Conservation (phyloP, 768 basidiomycete genomes). For the Boletus tylopilopsis region DNA sequence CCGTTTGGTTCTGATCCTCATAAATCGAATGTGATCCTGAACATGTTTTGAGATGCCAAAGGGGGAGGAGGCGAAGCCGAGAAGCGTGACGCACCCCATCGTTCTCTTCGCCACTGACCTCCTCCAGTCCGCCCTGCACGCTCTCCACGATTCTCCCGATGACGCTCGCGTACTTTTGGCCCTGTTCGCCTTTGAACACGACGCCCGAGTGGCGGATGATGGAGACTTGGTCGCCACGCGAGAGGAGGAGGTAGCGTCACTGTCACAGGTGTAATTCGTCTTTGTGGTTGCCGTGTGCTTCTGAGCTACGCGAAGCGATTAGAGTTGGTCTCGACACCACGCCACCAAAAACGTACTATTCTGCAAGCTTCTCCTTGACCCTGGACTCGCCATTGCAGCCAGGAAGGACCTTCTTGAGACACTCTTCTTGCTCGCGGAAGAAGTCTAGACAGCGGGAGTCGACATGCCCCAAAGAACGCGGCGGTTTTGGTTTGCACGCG, state of each 20-base stretch:
- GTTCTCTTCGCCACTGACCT: constrained; percentile 61
- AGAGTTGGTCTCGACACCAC: too few relatives aligned
- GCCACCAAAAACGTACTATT: too few relatives aligned
- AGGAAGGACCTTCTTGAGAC: too few relatives aligned
- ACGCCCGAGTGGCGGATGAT: constrained; percentile 86
- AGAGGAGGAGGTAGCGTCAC: constrained; percentile 39
- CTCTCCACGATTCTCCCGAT: constrained; percentile 74
- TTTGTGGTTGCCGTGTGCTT: too few relatives aligned
- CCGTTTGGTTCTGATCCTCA: constrained; percentile 86
- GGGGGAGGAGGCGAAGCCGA: neutral
- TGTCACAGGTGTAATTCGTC: too few relatives aligned
- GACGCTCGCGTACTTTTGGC: constrained; percentile 67
- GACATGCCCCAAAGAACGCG: too few relatives aligned
- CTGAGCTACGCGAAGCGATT: too few relatives aligned
- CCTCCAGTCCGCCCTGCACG: constrained; percentile 75
- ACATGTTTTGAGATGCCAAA: neutral
- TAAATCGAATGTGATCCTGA: constrained; percentile 83
- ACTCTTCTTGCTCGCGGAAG: too few relatives aligned
- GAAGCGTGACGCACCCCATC: constrained; percentile 44
- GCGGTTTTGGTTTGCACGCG: too few relatives aligned
- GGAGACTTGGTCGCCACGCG: constrained; percentile 64
- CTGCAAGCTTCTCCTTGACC: too few relatives aligned
- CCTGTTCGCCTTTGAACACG: constrained; percentile 82
- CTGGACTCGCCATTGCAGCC: too few relatives aligned
- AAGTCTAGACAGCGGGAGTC: too few relatives aligned